Evolutionary conservation across 169 alveolate genomes (phyloP).

Genomic region (Eimeria zaria): DNA sequence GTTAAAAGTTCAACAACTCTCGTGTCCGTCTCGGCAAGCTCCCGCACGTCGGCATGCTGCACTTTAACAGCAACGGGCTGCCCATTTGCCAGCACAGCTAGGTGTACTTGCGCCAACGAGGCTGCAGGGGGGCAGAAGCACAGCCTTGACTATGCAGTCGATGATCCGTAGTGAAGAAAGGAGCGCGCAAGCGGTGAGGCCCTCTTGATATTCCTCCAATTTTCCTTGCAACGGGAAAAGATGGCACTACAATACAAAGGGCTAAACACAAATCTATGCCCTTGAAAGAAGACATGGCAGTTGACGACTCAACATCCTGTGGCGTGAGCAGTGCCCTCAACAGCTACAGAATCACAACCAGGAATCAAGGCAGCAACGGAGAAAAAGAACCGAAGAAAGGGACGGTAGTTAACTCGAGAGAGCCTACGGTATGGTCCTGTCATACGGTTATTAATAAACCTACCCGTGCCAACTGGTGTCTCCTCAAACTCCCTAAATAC

Average conservation of each 20-base stretch:
- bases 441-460: background rate
- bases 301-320: background rate
- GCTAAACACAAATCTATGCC: background rate
- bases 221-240: background rate
- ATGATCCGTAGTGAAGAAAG: background rate
- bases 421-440: background rate
- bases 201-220: background rate
- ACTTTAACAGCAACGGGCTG: slow-evolving; percentile 91
- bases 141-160: background rate
- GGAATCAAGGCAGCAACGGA: background rate
- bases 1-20: slow-evolving; percentile 83
- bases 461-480: slow-evolving; percentile 89
- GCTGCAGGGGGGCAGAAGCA: slow-evolving; percentile 83
- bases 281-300: background rate
- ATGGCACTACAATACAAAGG: background rate
- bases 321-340: background rate
- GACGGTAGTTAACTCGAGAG: background rate
- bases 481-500: slow-evolving; percentile 88
- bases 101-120: slow-evolving; percentile 92
- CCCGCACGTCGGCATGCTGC: slow-evolving; percentile 89
- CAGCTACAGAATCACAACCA: background rate
- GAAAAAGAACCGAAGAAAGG: background rate
- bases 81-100: slow-evolving; percentile 89
- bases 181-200: background rate
- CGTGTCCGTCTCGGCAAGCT: slow-evolving; percentile 89